A percentile compares a stretch with the other conserved stretches of the same genome.
These are phyloP conservation scores for Macrolepiota dolichaula DNA, from an alignment of 768 basidiomycete species.

Conservation along the genomic window DNA sequence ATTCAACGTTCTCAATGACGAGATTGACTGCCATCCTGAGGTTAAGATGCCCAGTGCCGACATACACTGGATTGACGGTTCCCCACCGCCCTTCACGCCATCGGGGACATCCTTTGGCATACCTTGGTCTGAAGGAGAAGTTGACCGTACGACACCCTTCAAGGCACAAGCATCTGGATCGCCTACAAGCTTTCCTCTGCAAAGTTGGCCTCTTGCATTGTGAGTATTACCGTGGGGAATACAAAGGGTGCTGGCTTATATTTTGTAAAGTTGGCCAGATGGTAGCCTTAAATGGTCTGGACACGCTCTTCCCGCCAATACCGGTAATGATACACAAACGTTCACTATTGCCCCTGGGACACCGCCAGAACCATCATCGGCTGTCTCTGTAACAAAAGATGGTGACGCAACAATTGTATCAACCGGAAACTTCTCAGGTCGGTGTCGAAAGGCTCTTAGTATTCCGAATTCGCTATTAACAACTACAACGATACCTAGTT, in stretches of 20 bases:
- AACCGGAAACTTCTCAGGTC: slow-evolving; percentile 32
- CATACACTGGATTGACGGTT: slow-evolving; percentile 30
- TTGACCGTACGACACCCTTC: slow-evolving; percentile 33
- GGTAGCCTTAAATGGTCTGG: slow-evolving; percentile 38
- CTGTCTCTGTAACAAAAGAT: slow-evolving; percentile 26
- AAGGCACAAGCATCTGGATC: slow-evolving; percentile 6
- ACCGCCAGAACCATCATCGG: slow-evolving; percentile 28
- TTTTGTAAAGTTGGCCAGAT: slow-evolving; percentile 32
- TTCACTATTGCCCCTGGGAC: slow-evolving; percentile 27
- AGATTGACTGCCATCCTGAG: background rate
- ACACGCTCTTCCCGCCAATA: slow-evolving; percentile 29
- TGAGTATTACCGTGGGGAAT: slow-evolving; percentile 13
- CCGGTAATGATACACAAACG: slow-evolving; percentile 17
- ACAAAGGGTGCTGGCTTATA: background rate
- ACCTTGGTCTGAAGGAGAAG: slow-evolving; percentile 33
- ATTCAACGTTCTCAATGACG: background rate
- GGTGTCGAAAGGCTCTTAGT: background rate
- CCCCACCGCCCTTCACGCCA: slow-evolving; percentile 25
- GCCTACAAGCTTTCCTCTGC: slow-evolving; percentile 11
- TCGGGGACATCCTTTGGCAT: slow-evolving; percentile 32
- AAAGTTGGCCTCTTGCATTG: slow-evolving; percentile 36
- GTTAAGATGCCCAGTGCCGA: slow-evolving; percentile 20
- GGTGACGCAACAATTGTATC: slow-evolving; percentile 24
- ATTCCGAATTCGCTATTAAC: background rate
- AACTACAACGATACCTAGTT: slow-evolving; percentile 14